A percentile compares a stretch with the other conserved stretches of the same genome.
These are phyloP conservation scores for Boletus rubescentipes DNA, from an alignment of 768 basidiomycete species.

Conservation along the genomic window DNA sequence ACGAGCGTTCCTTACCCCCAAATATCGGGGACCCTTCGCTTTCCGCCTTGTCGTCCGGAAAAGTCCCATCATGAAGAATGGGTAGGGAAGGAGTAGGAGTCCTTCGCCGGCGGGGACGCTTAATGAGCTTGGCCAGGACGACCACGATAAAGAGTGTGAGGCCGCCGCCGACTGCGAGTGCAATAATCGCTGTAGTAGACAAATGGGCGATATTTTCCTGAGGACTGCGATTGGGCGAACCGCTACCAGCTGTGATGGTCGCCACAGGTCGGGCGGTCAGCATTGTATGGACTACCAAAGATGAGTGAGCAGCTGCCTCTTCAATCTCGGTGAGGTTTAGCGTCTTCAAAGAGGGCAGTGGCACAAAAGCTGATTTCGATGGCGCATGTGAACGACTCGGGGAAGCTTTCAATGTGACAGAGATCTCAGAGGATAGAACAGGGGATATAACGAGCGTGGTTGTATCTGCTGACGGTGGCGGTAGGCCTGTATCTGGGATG, in stretches of 20 bases:
- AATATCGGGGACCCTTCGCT: slow-evolving; percentile 70
- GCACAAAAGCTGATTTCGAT: slow-evolving; percentile 27
- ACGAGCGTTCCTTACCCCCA: slow-evolving; percentile 69
- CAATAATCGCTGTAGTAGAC: slow-evolving; percentile 48
- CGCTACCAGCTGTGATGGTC: not conserved
- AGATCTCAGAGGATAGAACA: slow-evolving; percentile 22
- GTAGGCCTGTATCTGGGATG: slow-evolving; percentile 32
- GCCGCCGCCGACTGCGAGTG: slow-evolving; percentile 52
- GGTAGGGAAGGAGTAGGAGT: slow-evolving; percentile 75
- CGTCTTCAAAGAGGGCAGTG: slow-evolving; percentile 29
- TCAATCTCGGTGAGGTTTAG: slow-evolving; percentile 24
- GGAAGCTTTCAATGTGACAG: slow-evolving; percentile 21
- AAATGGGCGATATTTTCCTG: slow-evolving; percentile 33
- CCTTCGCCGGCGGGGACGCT: slow-evolving; percentile 49
- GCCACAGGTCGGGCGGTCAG: slow-evolving; percentile 3
- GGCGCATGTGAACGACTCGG: slow-evolving; percentile 11
- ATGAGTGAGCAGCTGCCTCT: slow-evolving; percentile 15
- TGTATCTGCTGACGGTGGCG: slow-evolving; percentile 21
- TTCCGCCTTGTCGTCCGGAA: slow-evolving; percentile 45
- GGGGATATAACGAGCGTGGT: slow-evolving; percentile 5
- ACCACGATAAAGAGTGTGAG: slow-evolving; percentile 49
- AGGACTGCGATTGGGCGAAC: slow-evolving; percentile 4
- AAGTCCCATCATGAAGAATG: slow-evolving; percentile 57
- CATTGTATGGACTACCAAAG: slow-evolving; percentile 3
- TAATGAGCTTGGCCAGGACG: slow-evolving; percentile 47